Percentiles rank a stretch among this genome's conserved stretches.
Conservation (phyloP, 208 protist species). For the Balamuthia mandrillaris region DNA sequence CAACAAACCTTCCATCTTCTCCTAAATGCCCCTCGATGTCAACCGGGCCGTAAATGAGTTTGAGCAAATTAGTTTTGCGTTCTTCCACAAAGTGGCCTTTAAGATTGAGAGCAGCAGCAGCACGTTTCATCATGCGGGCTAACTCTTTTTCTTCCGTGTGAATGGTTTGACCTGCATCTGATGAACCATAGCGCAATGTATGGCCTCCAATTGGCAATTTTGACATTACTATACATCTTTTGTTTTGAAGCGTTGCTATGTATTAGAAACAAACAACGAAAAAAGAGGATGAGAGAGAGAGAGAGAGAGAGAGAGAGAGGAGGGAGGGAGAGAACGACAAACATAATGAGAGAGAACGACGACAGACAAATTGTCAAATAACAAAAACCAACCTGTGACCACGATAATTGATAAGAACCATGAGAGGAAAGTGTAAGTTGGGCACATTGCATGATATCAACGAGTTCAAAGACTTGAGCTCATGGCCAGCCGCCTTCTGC, state of each 20-base stretch:
- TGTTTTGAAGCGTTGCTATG: too few species aligned
- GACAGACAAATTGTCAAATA: neutral
- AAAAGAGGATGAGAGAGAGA: too few species aligned
- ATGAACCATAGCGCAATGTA: neutral
- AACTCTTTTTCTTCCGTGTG: neutral
- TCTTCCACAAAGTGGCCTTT: slow-evolving; percentile 29
- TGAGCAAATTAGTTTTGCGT: neutral
- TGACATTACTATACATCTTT: too few species aligned
- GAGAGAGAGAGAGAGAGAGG: too few species aligned
- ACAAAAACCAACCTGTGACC: slow-evolving; percentile 6
- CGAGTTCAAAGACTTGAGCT: slow-evolving; percentile 32
- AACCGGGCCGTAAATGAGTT: slow-evolving; percentile 29
- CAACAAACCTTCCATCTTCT: slow-evolving; percentile 41
- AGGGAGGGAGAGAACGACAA: neutral
- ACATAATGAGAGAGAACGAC: neutral
- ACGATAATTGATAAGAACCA: slow-evolving; percentile 21
- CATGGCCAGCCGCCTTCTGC: slow-evolving; percentile 21
- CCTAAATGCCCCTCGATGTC: slow-evolving; percentile 21
- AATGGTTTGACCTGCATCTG: slow-evolving; percentile 8
- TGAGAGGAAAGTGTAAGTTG: slow-evolving; percentile 36
- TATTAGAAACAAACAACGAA: too few species aligned
- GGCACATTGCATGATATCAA: slow-evolving; percentile 28
- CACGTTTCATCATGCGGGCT: neutral
- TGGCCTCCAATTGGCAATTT: neutral
- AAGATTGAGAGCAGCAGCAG: neutral